phyloP scores from a whole-genome alignment of 441 rosid species.

The Gossypium schwendimanii region DNA sequence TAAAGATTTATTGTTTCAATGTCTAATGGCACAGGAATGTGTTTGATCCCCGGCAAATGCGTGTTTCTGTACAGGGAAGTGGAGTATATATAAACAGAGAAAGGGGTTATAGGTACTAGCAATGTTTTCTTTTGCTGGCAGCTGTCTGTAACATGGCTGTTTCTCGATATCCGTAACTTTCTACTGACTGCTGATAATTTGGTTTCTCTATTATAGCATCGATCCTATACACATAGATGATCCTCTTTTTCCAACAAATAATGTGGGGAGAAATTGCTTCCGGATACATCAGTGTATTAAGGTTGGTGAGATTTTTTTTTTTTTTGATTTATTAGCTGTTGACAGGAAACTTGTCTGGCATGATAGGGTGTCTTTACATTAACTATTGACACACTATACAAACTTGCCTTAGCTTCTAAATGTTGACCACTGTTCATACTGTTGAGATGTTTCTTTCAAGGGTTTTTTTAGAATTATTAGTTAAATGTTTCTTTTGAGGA shows the following conservation, averaged over 20 bases:
- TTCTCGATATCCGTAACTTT: constrained; percentile 12
- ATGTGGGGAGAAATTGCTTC: constrained; percentile 97
- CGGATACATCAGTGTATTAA: constrained; percentile 98
- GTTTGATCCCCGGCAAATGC: constrained; percentile 98
- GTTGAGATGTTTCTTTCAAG: neutral
- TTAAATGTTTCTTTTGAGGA: neutral
- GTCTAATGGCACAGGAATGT: constrained; percentile 59
- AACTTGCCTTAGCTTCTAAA: neutral
- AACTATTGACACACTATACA: neutral
- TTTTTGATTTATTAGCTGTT: constrained; percentile 14
- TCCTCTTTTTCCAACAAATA: constrained; percentile 90
- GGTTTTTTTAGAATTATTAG: neutral
- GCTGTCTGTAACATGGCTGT: constrained; percentile 10
- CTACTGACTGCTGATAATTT: constrained; percentile 18
- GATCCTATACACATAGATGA: constrained; percentile 98
- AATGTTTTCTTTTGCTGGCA: neutral
- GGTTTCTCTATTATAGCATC: constrained; percentile 46
- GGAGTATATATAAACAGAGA: constrained; percentile 85
- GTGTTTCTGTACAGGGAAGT: constrained; percentile 90
- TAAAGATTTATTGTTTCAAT: constrained; percentile 4
- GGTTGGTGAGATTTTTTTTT: constrained; percentile 36
- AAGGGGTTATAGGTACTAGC: constrained; percentile 81
- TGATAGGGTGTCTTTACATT: constrained; percentile 3
- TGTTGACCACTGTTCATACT: neutral
- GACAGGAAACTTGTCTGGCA: constrained; percentile 9